Evolutionary conservation across 2,329 filamentous ascomycete genomes (phyloP), one percentile per base, ranked within the genome.

Genomic region (Magnaporthales sp.): DNA sequence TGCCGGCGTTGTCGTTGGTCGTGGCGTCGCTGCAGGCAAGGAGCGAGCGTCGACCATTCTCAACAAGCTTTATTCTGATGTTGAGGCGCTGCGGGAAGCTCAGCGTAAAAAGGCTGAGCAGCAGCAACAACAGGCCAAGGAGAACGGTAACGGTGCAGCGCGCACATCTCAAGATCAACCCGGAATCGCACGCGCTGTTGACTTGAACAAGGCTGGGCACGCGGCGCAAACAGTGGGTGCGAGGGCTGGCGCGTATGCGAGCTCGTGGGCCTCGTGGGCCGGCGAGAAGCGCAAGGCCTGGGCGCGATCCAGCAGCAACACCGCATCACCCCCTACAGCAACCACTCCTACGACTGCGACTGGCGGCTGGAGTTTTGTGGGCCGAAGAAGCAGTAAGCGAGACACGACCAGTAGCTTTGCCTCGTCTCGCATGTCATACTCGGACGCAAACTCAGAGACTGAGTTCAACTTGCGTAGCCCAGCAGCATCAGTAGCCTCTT

Each of bases 1-100:
- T 68, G 91, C 93, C 9, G 86, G 89, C 66, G 95, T 98, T 76
- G 91, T 89, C 0, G 83, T 98, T 2, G 92, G 92, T n/a, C 89
- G 93, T 68, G 93, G 96, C 72, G 77, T 97, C n/a, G 91, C 91
- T 4, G 92, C 90, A 0, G 93, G 95, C 0, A 89, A 91, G 66
- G 92, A 95, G 73, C 96, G 94, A 78, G 91, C 96, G 0, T 93
- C 90, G 24, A 90, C 88, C 4, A 89, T 95, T 51, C 92, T 97
- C 77, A 96, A 91, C 75, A 93, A 88, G 73, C 82, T 98, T 30
- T 98, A 96, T 82, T 86, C 92, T 0, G 94, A 98, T 72, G 91
- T 98, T 78, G 94, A 98, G 76, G 80, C 86, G 2, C 85, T 92
- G 78, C 84, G 91, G 15, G 91, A 93, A 77, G 85, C 86, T 19